phyloP scores from a whole-genome alignment of 2,329 filamentous ascomycete genomes.

The Paraphaeosphaeria minitans region DNA sequence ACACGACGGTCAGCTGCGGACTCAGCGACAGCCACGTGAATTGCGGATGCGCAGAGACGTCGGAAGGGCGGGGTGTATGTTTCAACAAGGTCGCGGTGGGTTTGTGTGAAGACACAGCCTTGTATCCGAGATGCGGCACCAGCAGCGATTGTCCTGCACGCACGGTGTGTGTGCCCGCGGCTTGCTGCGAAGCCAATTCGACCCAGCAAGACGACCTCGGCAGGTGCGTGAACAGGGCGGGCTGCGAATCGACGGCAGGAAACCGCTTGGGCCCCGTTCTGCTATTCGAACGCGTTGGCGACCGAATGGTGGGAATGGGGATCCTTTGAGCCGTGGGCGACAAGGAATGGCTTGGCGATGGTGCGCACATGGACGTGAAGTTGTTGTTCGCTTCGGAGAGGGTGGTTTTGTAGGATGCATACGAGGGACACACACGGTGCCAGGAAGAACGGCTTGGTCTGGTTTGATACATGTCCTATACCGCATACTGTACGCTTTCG shows the following conservation, averaged over 20 bases:
- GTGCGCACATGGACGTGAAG: not conserved
- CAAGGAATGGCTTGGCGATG: not conserved
- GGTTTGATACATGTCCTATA: not conserved
- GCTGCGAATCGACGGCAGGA: conserved; percentile 13
- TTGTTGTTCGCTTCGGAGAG: not conserved
- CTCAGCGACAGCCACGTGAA: conserved; percentile 10
- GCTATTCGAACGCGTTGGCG: conserved; percentile 2
- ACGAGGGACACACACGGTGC: not conserved
- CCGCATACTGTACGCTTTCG: conserved; percentile 5
- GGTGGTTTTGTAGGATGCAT: not conserved
- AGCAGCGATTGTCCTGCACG: conserved; percentile 12
- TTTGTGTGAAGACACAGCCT: conserved; percentile 12
- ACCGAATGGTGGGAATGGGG: conserved; percentile 4
- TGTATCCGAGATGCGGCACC: conserved; percentile 15
- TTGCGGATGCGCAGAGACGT: conserved; percentile 37
- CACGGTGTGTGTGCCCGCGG: conserved; percentile 24
- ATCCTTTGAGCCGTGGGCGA: not conserved
- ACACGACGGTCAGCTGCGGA: conserved; percentile 32
- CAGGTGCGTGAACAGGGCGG: conserved; percentile 22
- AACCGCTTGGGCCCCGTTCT: not conserved
- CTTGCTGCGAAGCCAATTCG: conserved; percentile 22
- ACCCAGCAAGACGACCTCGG: conserved; percentile 8
- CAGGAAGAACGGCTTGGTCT: not conserved
- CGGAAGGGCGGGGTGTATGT: conserved; percentile 34
- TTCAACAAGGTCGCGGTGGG: conserved; percentile 25